Base-by-base conservation (phyloP, 352 stramenopile species). In the Pythium grandisporangium region DNA sequence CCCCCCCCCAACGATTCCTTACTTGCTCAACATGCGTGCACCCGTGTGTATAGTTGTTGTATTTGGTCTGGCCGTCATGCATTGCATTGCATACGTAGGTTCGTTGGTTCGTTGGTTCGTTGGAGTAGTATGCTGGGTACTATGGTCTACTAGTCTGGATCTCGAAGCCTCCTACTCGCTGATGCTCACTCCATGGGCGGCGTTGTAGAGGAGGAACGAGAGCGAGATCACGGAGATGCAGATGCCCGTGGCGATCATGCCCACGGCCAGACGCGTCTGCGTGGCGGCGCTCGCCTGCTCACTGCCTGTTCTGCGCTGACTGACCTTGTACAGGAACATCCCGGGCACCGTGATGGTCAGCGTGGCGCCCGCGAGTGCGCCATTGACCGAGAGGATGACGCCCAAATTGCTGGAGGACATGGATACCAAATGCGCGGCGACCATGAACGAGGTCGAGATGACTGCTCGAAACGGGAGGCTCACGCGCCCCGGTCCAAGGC, bases 311-410 rank as follows among this genome's bases (percentile, higher is more conserved):
- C 70, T 83, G 22, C 58, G 58, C 35, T 63, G 67, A 43, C 62
- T 67, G 12, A 85, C 63, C 35, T 91, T 67, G 50, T 82, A 86
- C 39, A 91, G 58, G 45, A 91, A 86, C 32, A 81, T 53, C 0
- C 78, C 75, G 0, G 78, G 78, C 11, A 87, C 61, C 0, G 72
- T 83, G 45, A 85, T 77, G 21, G 66, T 73, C 19, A 91, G 61
- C 20, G 86, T 32, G 43, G 83, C 86, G 47, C 78, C 78, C 12
- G 72, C 69, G 16, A 87, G 54, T 6, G 74, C 74, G 13, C 78
- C 78, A 24, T 87, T 68, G 44, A 84, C 85, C 25, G 73, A 71
- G 61, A 89, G 84, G 50, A 85, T 70, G 16, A 76, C 66, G 47
- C 72, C 70, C 12, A 91, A 46, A 40, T 86, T 77, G 21, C 55